Base-by-base conservation (phyloP, 352 stramenopile genomes). In the Globisporangium polare region DNA sequence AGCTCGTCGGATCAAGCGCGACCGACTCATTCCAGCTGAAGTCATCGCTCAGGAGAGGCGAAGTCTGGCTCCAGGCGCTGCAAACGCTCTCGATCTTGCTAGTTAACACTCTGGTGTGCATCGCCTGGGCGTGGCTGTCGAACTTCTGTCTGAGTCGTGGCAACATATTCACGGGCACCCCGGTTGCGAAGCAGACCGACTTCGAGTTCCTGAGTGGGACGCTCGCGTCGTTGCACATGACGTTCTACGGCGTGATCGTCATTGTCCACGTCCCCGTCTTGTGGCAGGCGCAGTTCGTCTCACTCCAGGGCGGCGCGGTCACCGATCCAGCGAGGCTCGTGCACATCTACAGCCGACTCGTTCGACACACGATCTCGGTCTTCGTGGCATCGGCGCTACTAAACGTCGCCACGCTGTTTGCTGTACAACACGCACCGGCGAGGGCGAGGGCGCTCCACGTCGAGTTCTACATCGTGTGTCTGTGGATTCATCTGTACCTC, bases 11-110 rank as follows among this genome's bases (percentile, higher is more conserved):
- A 49, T 49, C n/a, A 20, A 49, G 1, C 3, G 18, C 22, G 8
- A 8, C n/a, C 10, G 13, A 12, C 42, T 49, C n/a, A 7, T 10
- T 7, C 18, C 42, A 26, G 18, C n/a, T 27, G 18, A 49, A 49
- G 42, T 24, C 42, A 26, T 17, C 42, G 42, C 42, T 27, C 9
- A 49, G 22, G 42, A 31, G 27, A 31, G 27, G 27, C 53, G 64
- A 37, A 45, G 54, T 47, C 27, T 62, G 10, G 56, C 56, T 35
- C 12, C 26, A 55, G 24, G 27, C 70, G 46, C 33, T 68, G 26
- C 51, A 54, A 41, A 37, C 62, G 59, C 54, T 62, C 18, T 62
- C 45, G 13, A 55, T 62, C 22, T 31, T 78, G 9, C 45, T 73
- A 18, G 58, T 61, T 22, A 78, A 78, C 50, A 51, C 57, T 26